These are phyloP conservation scores for Linnemannia schmuckeri DNA, from an alignment of 192 early-diverging fungal genomes.

Conservation along the genomic window DNA sequence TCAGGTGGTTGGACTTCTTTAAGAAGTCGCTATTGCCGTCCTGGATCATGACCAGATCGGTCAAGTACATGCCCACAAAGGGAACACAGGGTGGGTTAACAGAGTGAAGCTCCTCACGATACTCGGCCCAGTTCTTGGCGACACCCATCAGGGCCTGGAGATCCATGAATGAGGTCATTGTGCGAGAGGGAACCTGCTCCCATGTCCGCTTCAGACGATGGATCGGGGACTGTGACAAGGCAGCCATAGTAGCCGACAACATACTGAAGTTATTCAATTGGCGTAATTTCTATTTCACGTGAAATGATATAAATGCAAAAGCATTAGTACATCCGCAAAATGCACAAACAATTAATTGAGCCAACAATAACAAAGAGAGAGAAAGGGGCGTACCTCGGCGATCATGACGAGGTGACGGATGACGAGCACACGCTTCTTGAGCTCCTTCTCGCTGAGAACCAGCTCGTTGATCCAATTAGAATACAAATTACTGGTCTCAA, in stretches of 20 bases:
- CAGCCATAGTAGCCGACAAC: slow-evolving; percentile 91
- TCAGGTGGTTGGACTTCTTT: slow-evolving; percentile 71
- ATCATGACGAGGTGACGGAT: slow-evolving; percentile 93
- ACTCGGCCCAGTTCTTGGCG: slow-evolving; percentile 87
- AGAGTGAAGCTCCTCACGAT: slow-evolving; percentile 87
- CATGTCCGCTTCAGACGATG: slow-evolving; percentile 93
- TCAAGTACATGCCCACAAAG: slow-evolving; percentile 84
- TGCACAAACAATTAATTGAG: not conserved
- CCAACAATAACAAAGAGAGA: not conserved
- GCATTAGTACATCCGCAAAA: not conserved
- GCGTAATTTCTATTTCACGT: slow-evolving; percentile 45
- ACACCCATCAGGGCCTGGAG: slow-evolving; percentile 88
- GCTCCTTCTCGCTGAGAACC: slow-evolving; percentile 86
- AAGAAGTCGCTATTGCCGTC: slow-evolving; percentile 91
- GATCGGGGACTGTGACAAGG: slow-evolving; percentile 90
- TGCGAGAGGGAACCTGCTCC: slow-evolving; percentile 77
- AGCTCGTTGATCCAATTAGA: slow-evolving; percentile 85
- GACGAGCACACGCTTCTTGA: slow-evolving; percentile 81
- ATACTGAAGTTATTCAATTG: slow-evolving; percentile 96
- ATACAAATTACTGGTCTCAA: slow-evolving; percentile 79
- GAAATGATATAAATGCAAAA: not conserved
- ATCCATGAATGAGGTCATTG: slow-evolving; percentile 71
- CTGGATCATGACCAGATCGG: slow-evolving; percentile 95
- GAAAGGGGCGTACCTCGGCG: slow-evolving; percentile 65
- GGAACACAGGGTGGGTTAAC: slow-evolving; percentile 90